Base-by-base conservation (phyloP, 805 yeast species). In the Starmerella floris region DNA sequence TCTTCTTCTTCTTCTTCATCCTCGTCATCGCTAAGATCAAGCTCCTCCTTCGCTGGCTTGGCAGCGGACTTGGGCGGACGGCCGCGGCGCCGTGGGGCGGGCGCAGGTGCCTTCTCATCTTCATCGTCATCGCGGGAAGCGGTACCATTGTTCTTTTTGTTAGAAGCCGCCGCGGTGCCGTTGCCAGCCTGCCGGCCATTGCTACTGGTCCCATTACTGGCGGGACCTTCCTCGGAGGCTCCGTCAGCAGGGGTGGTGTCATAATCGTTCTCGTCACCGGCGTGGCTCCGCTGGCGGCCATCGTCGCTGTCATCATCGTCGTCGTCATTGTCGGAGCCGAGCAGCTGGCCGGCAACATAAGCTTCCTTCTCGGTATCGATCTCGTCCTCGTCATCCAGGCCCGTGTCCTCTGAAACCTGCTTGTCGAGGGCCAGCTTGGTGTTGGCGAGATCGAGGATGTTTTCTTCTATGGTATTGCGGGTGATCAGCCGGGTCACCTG, bases 341-440 rank as follows among this genome's bases (percentile, higher is more conserved):
- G 59, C 37, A 64, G 41, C 57, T 60, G 54, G 30, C 56, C 56
- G 8, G 63, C 67, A 4, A 64, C 63, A 25, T 60, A 41, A 9
- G 61, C 67, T 49, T 63, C 63, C 40, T 46, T 48, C 46, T 61
- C 63, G 30, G 61, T 62, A 27, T 55, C 60, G 43, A 59, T 58
- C 38, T 57, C 61, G 26, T 51, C 56, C 37, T 57, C 61, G 15
- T 49, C 60, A 22, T 51, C 54, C 19, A 36, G 43, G n/a, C 44
- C 44, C 5, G 31, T 37, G 28, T 56, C 67, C 31, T 61, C 68
- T 19, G 59, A 55, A 5, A 66, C 67, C 42, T 65, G 64, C 32
- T 59, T 57, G 62, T 91, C 99, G 45, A 91, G 69, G 45, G 85
- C 95, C 44, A 91, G 69, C 62, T 91, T 91, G 55, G 88, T 83